These are phyloP conservation scores for Coemansia sp. DNA, from an alignment of 192 early-diverging fungal genomes.

Conservation along the genomic window DNA sequence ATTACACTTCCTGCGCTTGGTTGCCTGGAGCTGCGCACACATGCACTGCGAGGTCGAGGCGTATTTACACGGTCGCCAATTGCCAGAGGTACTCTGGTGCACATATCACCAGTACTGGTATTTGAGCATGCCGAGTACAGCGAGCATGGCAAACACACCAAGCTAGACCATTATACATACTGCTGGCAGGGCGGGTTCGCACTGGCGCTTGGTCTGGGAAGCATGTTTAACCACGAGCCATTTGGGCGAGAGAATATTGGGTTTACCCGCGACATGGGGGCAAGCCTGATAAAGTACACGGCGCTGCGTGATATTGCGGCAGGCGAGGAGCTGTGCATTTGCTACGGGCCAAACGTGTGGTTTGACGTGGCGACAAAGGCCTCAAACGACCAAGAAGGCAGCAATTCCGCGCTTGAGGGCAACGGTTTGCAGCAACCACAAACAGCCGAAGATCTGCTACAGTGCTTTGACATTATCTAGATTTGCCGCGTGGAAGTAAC, in stretches of 20 bases:
- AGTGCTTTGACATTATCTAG: conserved; percentile 1
- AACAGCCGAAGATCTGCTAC: conserved; percentile 10
- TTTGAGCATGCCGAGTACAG: conserved; percentile 59
- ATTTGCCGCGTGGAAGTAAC: not conserved
- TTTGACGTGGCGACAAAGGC: conserved; percentile 57
- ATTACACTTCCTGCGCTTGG: conserved; percentile 20
- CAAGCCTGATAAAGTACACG: conserved; percentile 60
- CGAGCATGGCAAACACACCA: conserved; percentile 60
- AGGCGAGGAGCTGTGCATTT: conserved; percentile 68
- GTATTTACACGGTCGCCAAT: conserved; percentile 57
- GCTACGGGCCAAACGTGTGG: conserved; percentile 67
- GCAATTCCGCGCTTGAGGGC: not conserved
- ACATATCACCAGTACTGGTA: conserved; percentile 63
- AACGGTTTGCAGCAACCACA: not conserved
- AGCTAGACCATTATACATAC: conserved; percentile 69
- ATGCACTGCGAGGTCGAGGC: conserved; percentile 61
- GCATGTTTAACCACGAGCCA: conserved; percentile 68
- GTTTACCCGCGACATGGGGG: conserved; percentile 61
- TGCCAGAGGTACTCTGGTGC: conserved; percentile 47
- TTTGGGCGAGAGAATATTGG: conserved; percentile 60
- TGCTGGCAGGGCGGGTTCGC: conserved; percentile 63
- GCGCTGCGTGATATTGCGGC: conserved; percentile 57
- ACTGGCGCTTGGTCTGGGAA: conserved; percentile 65
- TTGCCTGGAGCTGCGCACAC: conserved; percentile 56
- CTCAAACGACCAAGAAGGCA: not conserved